phyloP scores from a whole-genome alignment of 805 yeast species.

The Ogataea populi-albae region DNA sequence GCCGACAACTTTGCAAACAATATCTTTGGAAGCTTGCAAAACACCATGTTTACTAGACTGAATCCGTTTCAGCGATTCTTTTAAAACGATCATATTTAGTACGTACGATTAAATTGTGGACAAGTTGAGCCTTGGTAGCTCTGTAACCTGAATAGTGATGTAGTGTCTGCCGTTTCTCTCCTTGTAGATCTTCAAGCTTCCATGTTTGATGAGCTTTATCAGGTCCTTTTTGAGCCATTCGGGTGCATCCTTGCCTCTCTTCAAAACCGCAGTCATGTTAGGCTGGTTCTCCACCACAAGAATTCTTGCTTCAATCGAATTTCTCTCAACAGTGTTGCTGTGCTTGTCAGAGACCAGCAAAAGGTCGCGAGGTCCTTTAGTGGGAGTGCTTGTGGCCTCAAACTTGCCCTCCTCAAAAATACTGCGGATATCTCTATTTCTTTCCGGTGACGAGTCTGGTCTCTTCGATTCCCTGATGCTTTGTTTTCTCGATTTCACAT shows the following conservation, averaged over 20 bases:
- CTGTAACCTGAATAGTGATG: slow-evolving; percentile 22
- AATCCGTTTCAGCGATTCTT: slow-evolving; percentile 36
- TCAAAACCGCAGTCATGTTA: slow-evolving; percentile 14
- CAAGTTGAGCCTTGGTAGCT: no score
- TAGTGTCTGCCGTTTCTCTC: slow-evolving; percentile 18
- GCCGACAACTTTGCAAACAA: slow-evolving; percentile 66
- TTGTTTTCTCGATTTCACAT: slow-evolving; percentile 5
- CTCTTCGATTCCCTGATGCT: slow-evolving; percentile 5
- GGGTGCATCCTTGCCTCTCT: slow-evolving; percentile 15
- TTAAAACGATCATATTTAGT: no score
- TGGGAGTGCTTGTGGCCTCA: slow-evolving; percentile 19
- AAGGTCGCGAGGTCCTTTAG: slow-evolving; percentile 9
- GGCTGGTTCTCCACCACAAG: slow-evolving; percentile 24
- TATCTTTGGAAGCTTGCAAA: slow-evolving; percentile 52
- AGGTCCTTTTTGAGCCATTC: slow-evolving; percentile 20
- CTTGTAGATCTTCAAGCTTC: slow-evolving; percentile 16
- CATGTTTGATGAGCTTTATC: slow-evolving; percentile 17
- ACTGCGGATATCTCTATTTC: not conserved
- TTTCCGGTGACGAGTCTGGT: slow-evolving; percentile 1
- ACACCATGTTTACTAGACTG: slow-evolving; percentile 41
- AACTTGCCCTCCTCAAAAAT: slow-evolving; percentile 10
- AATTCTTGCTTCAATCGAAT: slow-evolving; percentile 18
- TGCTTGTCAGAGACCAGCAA: slow-evolving; percentile 9
- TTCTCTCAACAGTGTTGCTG: slow-evolving; percentile 5
- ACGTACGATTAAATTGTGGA: no score